Conservation (phyloP, 1,139 yeast genomes). For the Candida dubliniensis region DNA sequence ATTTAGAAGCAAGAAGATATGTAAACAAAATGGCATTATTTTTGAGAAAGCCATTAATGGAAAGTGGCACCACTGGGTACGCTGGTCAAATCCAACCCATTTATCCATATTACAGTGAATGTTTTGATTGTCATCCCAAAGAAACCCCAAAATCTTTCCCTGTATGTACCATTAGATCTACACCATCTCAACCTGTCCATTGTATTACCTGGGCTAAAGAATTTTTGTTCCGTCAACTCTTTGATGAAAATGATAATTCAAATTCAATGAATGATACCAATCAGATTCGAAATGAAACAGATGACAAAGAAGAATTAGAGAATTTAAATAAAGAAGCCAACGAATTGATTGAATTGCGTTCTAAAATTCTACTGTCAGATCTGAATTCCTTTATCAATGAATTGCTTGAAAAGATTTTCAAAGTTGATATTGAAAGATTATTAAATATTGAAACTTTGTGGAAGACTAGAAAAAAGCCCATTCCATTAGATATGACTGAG, state of each 20-base stretch:
- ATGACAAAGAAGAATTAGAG: constrained; percentile 64
- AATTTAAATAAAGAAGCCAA: constrained; percentile 71
- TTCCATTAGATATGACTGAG: constrained; percentile 47
- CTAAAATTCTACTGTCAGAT: constrained; percentile 34
- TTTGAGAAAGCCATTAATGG: constrained; percentile 75
- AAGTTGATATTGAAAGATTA: constrained; percentile 72
- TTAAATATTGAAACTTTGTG: constrained; percentile 73
- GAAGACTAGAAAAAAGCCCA: constrained; percentile 70
- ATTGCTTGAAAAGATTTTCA: constrained; percentile 58
- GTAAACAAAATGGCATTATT: constrained; percentile 83
- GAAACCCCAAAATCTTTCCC: constrained; percentile 90
- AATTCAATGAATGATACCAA: constrained; percentile 29
- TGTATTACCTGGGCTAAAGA: constrained; percentile 98
- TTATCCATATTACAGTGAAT: constrained; percentile 77
- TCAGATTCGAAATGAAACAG: constrained; percentile 51
- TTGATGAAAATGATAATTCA: constrained; percentile 52
- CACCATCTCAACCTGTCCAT: constrained; percentile 95
- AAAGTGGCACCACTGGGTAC: constrained; percentile 93
- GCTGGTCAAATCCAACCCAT: constrained; percentile 94
- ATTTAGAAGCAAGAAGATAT: constrained; percentile 86
- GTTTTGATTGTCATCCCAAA: constrained; percentile 89
- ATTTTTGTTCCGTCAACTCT: constrained; percentile 78
- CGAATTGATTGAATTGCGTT: constrained; percentile 68
- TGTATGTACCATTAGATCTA: constrained; percentile 93
- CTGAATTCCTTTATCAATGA: constrained; percentile 31